Conservation (phyloP, 2,329 filamentous ascomycete species). For the Fusarium vanettenii region DNA sequence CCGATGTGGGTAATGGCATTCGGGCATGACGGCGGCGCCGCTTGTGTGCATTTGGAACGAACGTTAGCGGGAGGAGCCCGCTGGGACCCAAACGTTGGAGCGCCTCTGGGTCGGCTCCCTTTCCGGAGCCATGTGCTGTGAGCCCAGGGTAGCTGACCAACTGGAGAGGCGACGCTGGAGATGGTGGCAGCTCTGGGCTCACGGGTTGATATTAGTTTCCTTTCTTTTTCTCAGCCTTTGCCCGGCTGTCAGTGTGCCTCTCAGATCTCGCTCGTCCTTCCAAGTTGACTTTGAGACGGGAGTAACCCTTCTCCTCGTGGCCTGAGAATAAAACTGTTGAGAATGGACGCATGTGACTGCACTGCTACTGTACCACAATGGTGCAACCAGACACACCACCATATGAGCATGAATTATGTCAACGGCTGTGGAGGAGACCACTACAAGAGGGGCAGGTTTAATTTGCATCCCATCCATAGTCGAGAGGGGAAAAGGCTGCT, state of each 20-base stretch:
- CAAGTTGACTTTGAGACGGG: not conserved
- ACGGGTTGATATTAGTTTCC: not conserved
- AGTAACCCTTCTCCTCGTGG: not conserved
- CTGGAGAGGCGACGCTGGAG: constrained; percentile 9
- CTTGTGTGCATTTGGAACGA: constrained; percentile 24
- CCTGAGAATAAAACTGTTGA: constrained; percentile 10
- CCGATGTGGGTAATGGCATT: constrained; percentile 29
- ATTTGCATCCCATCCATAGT: constrained; percentile 27
- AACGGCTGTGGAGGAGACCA: constrained; percentile 16
- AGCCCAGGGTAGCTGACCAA: not conserved
- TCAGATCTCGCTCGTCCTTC: not conserved
- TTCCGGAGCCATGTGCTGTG: constrained; percentile 26
- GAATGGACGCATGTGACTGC: not conserved
- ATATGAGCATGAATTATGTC: constrained; percentile 12
- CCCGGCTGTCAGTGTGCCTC: not conserved
- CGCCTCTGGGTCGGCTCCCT: constrained; percentile 28
- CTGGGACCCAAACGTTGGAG: constrained; percentile 22
- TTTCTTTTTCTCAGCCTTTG: not conserved
- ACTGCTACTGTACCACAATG: constrained; percentile 13
- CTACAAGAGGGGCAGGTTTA: constrained; percentile 33
- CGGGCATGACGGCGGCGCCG: constrained; percentile 19
- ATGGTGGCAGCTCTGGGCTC: constrained; percentile 13
- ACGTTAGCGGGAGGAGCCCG: constrained; percentile 30
- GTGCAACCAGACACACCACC: constrained; percentile 3
- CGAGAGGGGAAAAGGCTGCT: constrained; percentile 21